These are phyloP conservation scores for Chamaenerion angustifolium DNA, from an alignment of 345 rosid species.

Conservation along the genomic window DNA sequence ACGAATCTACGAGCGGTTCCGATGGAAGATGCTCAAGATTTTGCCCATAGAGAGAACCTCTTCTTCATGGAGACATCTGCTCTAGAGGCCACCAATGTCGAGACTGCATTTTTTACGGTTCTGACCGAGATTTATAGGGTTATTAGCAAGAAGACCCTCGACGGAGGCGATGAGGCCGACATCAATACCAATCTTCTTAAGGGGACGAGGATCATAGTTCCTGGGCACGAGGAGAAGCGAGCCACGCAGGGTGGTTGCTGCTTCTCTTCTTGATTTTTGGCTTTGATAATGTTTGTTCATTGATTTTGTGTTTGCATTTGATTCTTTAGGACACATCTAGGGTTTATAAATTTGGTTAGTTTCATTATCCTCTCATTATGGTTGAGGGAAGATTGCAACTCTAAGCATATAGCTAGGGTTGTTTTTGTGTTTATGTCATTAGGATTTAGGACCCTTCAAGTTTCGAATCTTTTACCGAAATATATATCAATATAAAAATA, in stretches of 20 bases:
- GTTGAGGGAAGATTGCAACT: no score
- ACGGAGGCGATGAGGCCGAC: slow-evolving; percentile 33
- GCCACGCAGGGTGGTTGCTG: slow-evolving; percentile 47
- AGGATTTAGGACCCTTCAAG: no score
- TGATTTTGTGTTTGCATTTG: no score
- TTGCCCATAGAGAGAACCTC: slow-evolving; percentile 72
- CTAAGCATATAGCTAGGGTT: no score
- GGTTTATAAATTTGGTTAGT: no score
- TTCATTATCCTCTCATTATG: no score
- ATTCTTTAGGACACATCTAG: no score
- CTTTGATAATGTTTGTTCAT: slow-evolving; percentile 3
- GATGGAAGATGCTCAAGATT: slow-evolving; percentile 64
- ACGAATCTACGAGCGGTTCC: slow-evolving; percentile 71
- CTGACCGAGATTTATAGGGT: slow-evolving; percentile 58
- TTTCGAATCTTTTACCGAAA: no score
- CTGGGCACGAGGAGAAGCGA: slow-evolving; percentile 27
- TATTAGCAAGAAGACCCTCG: slow-evolving; percentile 57
- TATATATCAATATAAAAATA: no score
- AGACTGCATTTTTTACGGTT: slow-evolving; percentile 53
- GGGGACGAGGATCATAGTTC: slow-evolving; percentile 61
- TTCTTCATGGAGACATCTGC: slow-evolving; percentile 90
- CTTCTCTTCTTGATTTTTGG: slow-evolving; percentile 14
- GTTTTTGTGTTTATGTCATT: no score
- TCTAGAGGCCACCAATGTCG: slow-evolving; percentile 69
- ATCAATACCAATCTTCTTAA: slow-evolving; percentile 40